These are phyloP conservation scores for Bruguiera sexangula DNA, from an alignment of 345 rosid genomes.

Conservation along the genomic window DNA sequence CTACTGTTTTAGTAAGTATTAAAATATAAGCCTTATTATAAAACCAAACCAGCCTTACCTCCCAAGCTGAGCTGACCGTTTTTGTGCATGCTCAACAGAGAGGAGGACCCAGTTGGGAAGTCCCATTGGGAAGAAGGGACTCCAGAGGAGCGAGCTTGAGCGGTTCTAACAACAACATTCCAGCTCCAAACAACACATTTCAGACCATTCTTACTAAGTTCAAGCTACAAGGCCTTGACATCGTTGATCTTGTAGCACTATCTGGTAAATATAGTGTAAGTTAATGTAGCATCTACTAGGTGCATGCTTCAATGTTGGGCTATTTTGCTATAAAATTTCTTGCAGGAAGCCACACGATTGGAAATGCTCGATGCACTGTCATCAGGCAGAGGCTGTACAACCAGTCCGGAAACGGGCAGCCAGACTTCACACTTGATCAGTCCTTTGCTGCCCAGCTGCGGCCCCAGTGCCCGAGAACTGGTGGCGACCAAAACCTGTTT, in stretches of 20 bases:
- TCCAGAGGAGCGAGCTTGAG: constrained; percentile 32
- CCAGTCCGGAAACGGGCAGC: constrained; percentile 59
- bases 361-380: constrained; percentile 76
- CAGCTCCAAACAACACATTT: constrained; percentile 37
- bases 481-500: constrained; percentile 32
- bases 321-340: neutral
- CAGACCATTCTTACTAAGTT: constrained; percentile 28
- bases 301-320: neutral
- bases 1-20: constrained; percentile 68
- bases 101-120: constrained; percentile 88
- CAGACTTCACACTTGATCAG: constrained; percentile 40
- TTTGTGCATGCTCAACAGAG: constrained; percentile 33
- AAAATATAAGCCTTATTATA: no score
- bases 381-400: constrained; percentile 89
- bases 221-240: constrained; percentile 28
- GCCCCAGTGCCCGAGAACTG: constrained; percentile 24
- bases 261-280: constrained; percentile 18
- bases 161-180: constrained; percentile 34
- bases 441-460: constrained; percentile 27
- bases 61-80: constrained; percentile 3
- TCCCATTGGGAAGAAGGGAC: constrained; percentile 85
- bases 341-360: constrained; percentile 75
- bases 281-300: no score
- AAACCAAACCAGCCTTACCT: neutral
- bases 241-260: constrained; percentile 31